These are phyloP conservation scores for Cladosporium phlei DNA, from an alignment of 2,329 filamentous ascomycete genomes.

Conservation along the genomic window DNA sequence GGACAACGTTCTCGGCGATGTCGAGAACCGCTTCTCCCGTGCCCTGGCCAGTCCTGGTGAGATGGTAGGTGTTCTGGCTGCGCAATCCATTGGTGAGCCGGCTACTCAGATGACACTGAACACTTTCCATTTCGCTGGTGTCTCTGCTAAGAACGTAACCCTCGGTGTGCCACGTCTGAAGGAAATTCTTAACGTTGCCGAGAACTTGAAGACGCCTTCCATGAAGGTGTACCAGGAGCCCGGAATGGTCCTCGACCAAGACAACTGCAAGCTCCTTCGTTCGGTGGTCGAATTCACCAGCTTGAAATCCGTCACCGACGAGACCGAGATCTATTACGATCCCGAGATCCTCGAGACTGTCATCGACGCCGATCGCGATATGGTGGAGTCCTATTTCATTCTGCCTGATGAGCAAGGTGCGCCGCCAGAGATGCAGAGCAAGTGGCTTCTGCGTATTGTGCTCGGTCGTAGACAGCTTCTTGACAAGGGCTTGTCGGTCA, in stretches of 20 bases:
- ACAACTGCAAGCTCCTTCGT: slow-evolving; percentile 77
- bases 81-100: slow-evolving; percentile 97
- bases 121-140: slow-evolving; percentile 99
- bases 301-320: slow-evolving; percentile 80
- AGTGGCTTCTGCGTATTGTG: slow-evolving; percentile 91
- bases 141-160: slow-evolving; percentile 98
- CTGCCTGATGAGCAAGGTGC: slow-evolving; percentile 77
- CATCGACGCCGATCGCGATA: slow-evolving; percentile 82
- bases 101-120: slow-evolving; percentile 99
- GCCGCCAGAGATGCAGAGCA: slow-evolving; percentile 63
- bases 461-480: slow-evolving; percentile 91
- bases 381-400: slow-evolving; percentile 95
- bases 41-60: slow-evolving; percentile 87
- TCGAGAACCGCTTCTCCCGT: slow-evolving; percentile 82
- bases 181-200: slow-evolving; percentile 97
- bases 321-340: slow-evolving; percentile 96
- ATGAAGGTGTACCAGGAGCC: slow-evolving; percentile 85
- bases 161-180: slow-evolving; percentile 98
- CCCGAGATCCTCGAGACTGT: slow-evolving; percentile 80
- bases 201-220: slow-evolving; percentile 96
- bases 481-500: slow-evolving; percentile 86
- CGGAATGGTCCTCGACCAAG: slow-evolving; percentile 59
- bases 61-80: slow-evolving; percentile 96
- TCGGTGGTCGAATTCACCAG: slow-evolving; percentile 93
- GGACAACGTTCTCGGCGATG: slow-evolving; percentile 83